Evolutionary conservation across 345 rosid species (phyloP), one percentile per base, ranked within the genome.

Genomic region (Salix dunnii): DNA sequence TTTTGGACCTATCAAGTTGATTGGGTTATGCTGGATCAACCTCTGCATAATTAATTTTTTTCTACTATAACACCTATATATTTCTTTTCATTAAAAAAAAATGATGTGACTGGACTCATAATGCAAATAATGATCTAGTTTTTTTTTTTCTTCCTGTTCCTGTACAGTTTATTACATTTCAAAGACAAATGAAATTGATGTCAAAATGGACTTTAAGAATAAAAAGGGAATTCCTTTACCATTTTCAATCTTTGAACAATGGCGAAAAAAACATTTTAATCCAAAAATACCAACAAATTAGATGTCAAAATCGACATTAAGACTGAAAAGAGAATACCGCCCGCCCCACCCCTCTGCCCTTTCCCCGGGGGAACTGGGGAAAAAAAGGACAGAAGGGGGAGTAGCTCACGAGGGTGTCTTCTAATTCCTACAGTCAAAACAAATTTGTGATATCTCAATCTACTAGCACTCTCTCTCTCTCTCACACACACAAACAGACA

Each of bases 11-110:
- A 1, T 38, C 2, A 38, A 8, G 11, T 38, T 38, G 9, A 38
- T 9, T 0, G 0, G 0, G 1, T 38, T 0, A 38, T 0, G 7
- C 0, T 0, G 2, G 1, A 0, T 38, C 1, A 8, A 38, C 11
- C 2, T 0, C 0, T 8, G 2, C 10, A 38, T 1, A 38, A 38
- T 38, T 38, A 7, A 8, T 1, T 38, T 38, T 0, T 31, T 4
- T 31, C 33, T 31, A 31, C 33, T 31, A 3, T 31, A 31, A 31
- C 33, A 3, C 33, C 33, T 31, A 31, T 31, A 31, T 31, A 31
- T 31, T 31, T 31, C 3, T 31, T 31, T 33, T 33, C 35, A 33
- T 5, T 33, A 33, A 33, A 33, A 31, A 31, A 33, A 33, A 33
- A 33, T 5, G 35, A 33, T 4, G 35, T 33, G 35, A 33, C 35